phyloP scores from a whole-genome alignment of 2,329 filamentous ascomycete species.

The Cercospora sp. region DNA sequence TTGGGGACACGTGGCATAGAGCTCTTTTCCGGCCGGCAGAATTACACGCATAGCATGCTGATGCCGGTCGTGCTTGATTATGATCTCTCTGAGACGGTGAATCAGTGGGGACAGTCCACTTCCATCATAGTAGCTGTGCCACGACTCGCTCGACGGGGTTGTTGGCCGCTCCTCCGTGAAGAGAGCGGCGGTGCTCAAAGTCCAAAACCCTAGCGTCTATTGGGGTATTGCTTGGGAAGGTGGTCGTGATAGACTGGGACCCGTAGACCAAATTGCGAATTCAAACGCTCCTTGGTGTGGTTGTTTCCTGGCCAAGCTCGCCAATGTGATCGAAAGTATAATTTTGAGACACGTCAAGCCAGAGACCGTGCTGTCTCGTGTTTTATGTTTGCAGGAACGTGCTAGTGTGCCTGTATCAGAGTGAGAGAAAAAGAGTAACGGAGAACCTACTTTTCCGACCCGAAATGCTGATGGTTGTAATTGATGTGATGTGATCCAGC shows the following conservation, averaged over 20 bases:
- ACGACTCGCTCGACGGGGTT: neutral
- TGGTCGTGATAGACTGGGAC: neutral
- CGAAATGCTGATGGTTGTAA: neutral
- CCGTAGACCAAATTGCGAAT: neutral
- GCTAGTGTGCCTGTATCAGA: neutral
- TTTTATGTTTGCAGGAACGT: neutral
- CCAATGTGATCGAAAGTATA: neutral
- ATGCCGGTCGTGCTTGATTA: neutral
- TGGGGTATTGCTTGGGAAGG: neutral
- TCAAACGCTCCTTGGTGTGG: neutral
- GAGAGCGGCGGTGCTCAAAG: neutral
- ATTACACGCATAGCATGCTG: neutral
- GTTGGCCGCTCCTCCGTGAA: neutral
- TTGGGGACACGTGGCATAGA: neutral
- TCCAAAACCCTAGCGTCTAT: neutral
- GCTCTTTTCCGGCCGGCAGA: neutral
- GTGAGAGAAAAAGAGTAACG: neutral
- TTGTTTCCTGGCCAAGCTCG: neutral
- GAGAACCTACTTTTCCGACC: neutral
- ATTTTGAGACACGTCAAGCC: slow-evolving; percentile 1
- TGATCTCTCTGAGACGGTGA: neutral
- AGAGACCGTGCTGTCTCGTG: neutral
- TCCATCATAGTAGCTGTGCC: neutral
- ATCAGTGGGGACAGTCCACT: neutral
- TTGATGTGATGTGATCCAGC: neutral